Conservation (phyloP, 768 basidiomycete species). For the Tephrocybe sp. region DNA sequence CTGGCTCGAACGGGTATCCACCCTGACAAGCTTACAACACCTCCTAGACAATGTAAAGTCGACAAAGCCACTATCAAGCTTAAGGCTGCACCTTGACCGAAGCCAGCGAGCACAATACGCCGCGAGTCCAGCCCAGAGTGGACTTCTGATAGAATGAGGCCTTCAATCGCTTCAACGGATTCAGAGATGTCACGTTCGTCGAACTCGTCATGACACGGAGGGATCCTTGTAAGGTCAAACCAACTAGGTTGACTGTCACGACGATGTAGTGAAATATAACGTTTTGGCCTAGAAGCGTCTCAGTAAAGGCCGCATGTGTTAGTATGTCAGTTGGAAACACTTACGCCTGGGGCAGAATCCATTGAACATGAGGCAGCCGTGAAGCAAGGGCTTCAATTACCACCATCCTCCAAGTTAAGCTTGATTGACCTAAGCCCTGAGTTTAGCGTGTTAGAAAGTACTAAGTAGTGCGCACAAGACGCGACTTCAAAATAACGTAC, state of each 20-base stretch:
- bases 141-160: conserved; percentile 36
- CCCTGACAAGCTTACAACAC: conserved; percentile 43
- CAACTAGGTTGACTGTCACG: conserved; percentile 35
- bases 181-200: conserved; percentile 33
- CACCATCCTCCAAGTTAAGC: conserved; percentile 34
- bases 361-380: conserved; percentile 37
- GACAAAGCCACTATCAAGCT: conserved; percentile 38
- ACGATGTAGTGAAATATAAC: conserved; percentile 28
- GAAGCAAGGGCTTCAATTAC: conserved; percentile 32
- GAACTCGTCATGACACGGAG: conserved; percentile 34
- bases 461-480: too few species aligned
- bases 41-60: conserved; percentile 40
- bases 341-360: conserved; percentile 46
- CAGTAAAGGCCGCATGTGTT: background rate
- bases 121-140: conserved; percentile 34
- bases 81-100: conserved; percentile 44
- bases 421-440: conserved; percentile 42
- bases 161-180: conserved; percentile 36
- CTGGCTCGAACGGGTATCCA: conserved; percentile 41
- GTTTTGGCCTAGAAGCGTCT: conserved; percentile 19
- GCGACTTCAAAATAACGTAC: conserved; percentile 33
- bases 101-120: conserved; percentile 40
- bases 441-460: background rate
- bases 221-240: conserved; percentile 41
- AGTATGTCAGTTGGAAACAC: conserved; percentile 12